Conservation (phyloP, 176 grass and related monocot species). For the Oryza glumipatula region DNA sequence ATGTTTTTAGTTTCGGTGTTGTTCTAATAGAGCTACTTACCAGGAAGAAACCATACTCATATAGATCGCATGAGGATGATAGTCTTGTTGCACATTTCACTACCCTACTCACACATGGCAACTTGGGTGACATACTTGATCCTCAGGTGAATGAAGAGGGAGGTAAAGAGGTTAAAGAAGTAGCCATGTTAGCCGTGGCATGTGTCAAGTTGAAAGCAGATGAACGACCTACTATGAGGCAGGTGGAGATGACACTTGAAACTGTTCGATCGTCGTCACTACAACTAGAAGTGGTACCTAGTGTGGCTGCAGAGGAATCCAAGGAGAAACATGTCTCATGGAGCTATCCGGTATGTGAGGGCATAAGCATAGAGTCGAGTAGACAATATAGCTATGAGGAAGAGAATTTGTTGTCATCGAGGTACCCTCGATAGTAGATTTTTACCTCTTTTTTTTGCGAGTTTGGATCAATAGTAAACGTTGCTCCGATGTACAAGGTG, state of each 20-base stretch:
- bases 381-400: constrained; percentile 20
- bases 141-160: not conserved
- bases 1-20: not conserved
- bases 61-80: not conserved
- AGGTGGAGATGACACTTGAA: not conserved
- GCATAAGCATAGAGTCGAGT: not conserved
- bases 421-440: not conserved
- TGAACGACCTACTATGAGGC: not conserved
- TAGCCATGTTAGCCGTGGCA: not conserved
- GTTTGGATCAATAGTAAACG: not conserved
- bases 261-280: not conserved
- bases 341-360: not conserved
- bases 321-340: not conserved
- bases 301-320: not conserved
- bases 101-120: not conserved
- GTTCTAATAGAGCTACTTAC: not conserved
- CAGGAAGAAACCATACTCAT: not conserved
- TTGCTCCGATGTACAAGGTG: too few relatives aligned
- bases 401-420: constrained; percentile 24
- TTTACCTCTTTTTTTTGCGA: not conserved
- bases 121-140: not conserved
- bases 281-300: not conserved
- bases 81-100: not conserved
- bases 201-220: not conserved
- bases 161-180: not conserved